Evolutionary conservation across 1,284 basidiomycete species (phyloP), one percentile per base, ranked within the genome.

Genomic region (Coriolopsis trogii): DNA sequence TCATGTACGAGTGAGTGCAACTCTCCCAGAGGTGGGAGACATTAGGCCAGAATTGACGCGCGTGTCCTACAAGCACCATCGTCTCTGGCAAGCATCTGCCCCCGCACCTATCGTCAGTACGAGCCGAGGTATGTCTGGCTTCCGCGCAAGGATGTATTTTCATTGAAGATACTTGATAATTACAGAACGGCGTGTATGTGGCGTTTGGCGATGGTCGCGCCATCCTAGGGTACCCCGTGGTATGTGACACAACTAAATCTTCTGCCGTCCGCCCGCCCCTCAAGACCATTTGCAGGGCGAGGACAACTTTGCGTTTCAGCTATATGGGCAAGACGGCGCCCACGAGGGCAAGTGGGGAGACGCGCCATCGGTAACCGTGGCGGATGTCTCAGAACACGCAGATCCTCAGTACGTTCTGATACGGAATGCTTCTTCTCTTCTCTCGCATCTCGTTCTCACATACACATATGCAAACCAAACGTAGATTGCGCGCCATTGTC

Each of bases 1-100:
- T 70, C 37, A 67, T 79, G 61, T 83, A 78, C 63, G 75, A 75
- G 82, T 83, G 50, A 53, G 72, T 64, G 25, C 16, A 26, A n/a
- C n/a, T n/a, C n/a, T n/a, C n/a, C n/a, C n/a, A n/a, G n/a, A n/a
- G n/a, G n/a, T n/a, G n/a, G n/a, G n/a, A n/a, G n/a, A n/a, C n/a
- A n/a, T n/a, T n/a, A n/a, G n/a, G n/a, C n/a, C n/a, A n/a, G n/a
- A n/a, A n/a, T n/a, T n/a, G n/a, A n/a, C n/a, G n/a, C n/a, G n/a
- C n/a, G 16, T 20, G 57, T 15, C 34, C 9, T 15, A 58, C 26
- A 50, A 79, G 80, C 51, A 72, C 78, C 2, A 71, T 70, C 3
- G 60, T 85, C 15, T 71, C 79, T 0, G 70, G 71, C 40, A 64
- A 71, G 24, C 41, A 62, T 26, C 70, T 84, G 30, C 62, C 68